These are phyloP conservation scores for Coemansia sp. DNA, from an alignment of 192 early-diverging fungal species.

Conservation along the genomic window DNA sequence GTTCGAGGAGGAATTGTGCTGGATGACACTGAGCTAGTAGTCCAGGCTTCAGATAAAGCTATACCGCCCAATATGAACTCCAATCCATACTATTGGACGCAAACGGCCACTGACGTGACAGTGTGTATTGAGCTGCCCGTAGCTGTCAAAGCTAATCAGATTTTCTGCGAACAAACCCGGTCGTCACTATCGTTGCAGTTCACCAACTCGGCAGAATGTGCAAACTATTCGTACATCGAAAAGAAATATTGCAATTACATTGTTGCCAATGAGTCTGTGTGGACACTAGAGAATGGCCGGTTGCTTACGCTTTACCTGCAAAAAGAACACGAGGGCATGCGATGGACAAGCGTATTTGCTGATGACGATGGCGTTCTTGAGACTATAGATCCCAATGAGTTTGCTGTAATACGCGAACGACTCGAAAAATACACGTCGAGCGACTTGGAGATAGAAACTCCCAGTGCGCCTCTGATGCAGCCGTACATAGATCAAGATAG, in stretches of 20 bases:
- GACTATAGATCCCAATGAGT: conserved; percentile 60
- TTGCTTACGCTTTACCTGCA: conserved; percentile 63
- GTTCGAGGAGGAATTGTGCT: conserved; percentile 34
- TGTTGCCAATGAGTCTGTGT: conserved; percentile 59
- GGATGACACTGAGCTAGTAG: conserved; percentile 41
- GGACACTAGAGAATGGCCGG: conserved; percentile 66
- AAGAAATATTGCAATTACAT: conserved; percentile 48
- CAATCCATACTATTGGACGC: conserved; percentile 68
- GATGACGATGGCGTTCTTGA: conserved; percentile 64
- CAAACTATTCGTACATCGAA: conserved; percentile 10
- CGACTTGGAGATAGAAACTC: conserved; percentile 6
- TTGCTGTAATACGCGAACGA: conserved; percentile 59
- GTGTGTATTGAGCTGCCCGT: conserved; percentile 61
- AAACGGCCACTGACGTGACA: conserved; percentile 65
- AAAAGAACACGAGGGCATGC: conserved; percentile 60
- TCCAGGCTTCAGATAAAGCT: background rate
- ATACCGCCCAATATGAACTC: background rate
- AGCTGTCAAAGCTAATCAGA: conserved; percentile 55
- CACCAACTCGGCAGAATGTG: conserved; percentile 15
- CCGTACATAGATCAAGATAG: conserved; percentile 35
- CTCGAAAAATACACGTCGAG: conserved; percentile 65
- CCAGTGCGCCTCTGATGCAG: conserved; percentile 13
- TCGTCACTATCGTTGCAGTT: conserved; percentile 52
- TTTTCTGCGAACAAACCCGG: conserved; percentile 61
- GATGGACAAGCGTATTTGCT: conserved; percentile 68